A percentile compares a stretch with the other conserved stretches of the same genome.
phyloP scores from a whole-genome alignment of 768 basidiomycete species.

The Gautieria morchelliformis region DNA sequence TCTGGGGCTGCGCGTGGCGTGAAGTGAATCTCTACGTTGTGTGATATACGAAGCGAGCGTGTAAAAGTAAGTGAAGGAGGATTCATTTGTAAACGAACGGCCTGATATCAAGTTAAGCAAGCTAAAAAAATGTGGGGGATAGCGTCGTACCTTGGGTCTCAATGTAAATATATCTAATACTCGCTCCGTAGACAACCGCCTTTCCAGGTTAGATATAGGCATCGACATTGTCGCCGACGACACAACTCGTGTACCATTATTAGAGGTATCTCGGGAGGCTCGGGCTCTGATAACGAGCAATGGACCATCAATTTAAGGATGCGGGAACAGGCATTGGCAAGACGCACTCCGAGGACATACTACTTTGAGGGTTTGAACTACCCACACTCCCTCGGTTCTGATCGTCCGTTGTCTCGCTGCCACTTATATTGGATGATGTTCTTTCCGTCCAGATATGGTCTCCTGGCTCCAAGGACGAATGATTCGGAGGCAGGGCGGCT shows the following conservation, averaged over 20 bases:
- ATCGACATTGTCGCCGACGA: slow-evolving; percentile 37
- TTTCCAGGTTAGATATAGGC: slow-evolving; percentile 72
- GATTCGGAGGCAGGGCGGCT: not conserved
- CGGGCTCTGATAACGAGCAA: not conserved
- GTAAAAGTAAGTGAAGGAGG: slow-evolving; percentile 71
- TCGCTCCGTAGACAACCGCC: slow-evolving; percentile 61
- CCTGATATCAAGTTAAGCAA: slow-evolving; percentile 33
- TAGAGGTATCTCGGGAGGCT: not conserved
- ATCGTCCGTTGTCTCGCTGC: not conserved
- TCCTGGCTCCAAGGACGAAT: not conserved
- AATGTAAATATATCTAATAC: slow-evolving; percentile 95
- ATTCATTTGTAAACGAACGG: slow-evolving; percentile 83
- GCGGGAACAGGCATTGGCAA: not conserved
- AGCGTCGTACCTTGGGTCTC: slow-evolving; percentile 63
- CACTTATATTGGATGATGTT: not conserved
- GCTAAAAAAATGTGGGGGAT: not conserved
- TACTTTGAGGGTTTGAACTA: slow-evolving; percentile 43
- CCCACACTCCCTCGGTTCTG: slow-evolving; percentile 28
- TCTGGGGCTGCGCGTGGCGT: slow-evolving; percentile 62
- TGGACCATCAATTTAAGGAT: not conserved
- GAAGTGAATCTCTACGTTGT: slow-evolving; percentile 66
- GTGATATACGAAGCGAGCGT: slow-evolving; percentile 65
- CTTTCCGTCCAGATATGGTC: not conserved
- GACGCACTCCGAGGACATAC: slow-evolving; percentile 48
- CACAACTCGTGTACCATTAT: slow-evolving; percentile 35